Evolutionary conservation across 495 filamentous ascomycete genomes (phyloP), one percentile per base, ranked within the genome.

Genomic region (Thermothielavioides terrestris): DNA sequence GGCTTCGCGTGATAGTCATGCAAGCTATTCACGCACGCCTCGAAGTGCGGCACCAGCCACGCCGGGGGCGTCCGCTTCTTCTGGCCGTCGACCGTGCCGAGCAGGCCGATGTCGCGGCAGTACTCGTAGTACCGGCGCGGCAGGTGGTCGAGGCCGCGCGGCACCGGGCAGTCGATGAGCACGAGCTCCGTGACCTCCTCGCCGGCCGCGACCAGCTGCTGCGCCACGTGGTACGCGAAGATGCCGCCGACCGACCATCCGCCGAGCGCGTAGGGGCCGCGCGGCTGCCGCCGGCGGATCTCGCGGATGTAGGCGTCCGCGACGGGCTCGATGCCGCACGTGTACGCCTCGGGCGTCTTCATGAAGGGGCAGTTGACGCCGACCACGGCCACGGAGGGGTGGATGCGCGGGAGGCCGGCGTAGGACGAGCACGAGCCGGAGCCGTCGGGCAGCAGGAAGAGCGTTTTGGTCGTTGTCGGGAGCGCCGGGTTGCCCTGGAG

Each of bases 231-330:
- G 58, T 81, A 91, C 7, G 85, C 85, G 55, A 84, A 77, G 36
- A 85, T 81, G 25, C 86, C 86, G 42, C 86, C 86, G 11, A 82
- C 83, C 17, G 82, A 86, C 86, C 86, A 91, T 14, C 82, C 82
- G 20, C 73, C 79, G 5, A 86, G 50, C 35, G 66, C 42, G 49
- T 85, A 86, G 0, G 82, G 81, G 0, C 81, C 82, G 1, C 58
- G 27, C 1, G 77, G 72, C 53, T 79, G 79, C 11, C 71, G 64
- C 0, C 66, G 65, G 14, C 67, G 64, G 28, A 85, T 75, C 49
- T 77, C 79, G 2, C 40, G 25, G 8, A 77, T 50, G 46, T 73
- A 84, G 8, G 50, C 46, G 1, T 56, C 41, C 0, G 64, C 62
- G 12, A 75, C 47, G 7, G 62, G 60, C 20, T 59, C 46, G 32